Base-by-base conservation (phyloP, 768 basidiomycete species). In the Lyophyllum atratum region DNA sequence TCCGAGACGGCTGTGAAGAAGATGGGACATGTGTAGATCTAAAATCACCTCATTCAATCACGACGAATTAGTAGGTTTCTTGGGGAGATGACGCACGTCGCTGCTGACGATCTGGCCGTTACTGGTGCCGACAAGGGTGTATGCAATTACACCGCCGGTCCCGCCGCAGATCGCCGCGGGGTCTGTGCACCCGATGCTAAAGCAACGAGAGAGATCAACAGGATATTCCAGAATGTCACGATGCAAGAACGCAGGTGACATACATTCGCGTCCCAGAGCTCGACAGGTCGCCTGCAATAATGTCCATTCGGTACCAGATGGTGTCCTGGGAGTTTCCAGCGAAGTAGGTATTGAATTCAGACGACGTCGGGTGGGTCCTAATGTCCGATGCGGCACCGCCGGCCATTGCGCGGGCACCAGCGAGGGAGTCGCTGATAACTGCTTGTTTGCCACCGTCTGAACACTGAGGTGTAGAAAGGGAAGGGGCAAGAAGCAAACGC, bases 21-120 rank as follows among this genome's bases (percentile, higher is more conserved):
- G 22, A 58, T 52, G 26, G 47, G 45, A 19, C 56, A 58, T 2
- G 46, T 49, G 37, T 44, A 52, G 46, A 58, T 58, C 56, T 58
- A 24, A 31, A 25, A 37, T 43, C 10, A 2, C n/a, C 17, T 26
- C 21, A 19, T 2, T 42, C 25, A 43, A 43, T 34, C 17, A n/a
- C n/a, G n/a, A n/a, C n/a, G 34, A 9, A 37, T 3, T 37, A 14
- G 12, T 9, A 15, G 12, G 34, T 37, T 37, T 37, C 8, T 3
- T 4, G 6, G 34, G 3, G 17, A 37, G 17, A 6, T 37, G 34
- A 43, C 46, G 49, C n/a, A 49, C 56, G 21, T 53, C 52, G 19
- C 44, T 53, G 34, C 52, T 22, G 14, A 46, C 45, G 10, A 53
- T 52, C 6, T 52, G 25, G 11, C 56, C 56, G 9, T 25, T 21